Conservation (phyloP, 2,329 filamentous ascomycete species). For the Pseudogymnoascus sp. region DNA sequence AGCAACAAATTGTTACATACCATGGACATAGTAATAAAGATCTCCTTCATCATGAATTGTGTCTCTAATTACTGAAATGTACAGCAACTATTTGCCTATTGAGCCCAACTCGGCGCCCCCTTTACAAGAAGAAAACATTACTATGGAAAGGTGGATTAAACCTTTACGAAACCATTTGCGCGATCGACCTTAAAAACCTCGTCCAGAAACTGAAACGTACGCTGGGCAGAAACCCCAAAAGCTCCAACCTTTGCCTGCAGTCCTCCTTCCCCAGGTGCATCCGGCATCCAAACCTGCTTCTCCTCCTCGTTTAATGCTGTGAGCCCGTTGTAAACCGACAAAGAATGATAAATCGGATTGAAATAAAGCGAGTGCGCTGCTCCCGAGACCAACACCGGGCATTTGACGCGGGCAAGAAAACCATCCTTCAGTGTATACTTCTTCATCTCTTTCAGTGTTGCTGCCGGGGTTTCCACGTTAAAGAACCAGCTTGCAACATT, state of each 20-base stretch:
- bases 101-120: neutral
- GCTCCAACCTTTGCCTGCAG: constrained; percentile 25
- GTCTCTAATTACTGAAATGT: neutral
- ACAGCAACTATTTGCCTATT: neutral
- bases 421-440: constrained; percentile 14
- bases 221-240: constrained; percentile 12
- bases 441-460: constrained; percentile 18
- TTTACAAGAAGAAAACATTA: neutral
- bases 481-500: constrained; percentile 16
- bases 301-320: constrained; percentile 16
- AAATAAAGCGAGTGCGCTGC: constrained; percentile 20
- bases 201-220: constrained; percentile 13
- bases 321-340: constrained; percentile 15
- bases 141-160: neutral
- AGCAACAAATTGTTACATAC: neutral
- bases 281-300: constrained; percentile 22
- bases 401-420: constrained; percentile 18
- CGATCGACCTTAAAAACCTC: constrained; percentile 12
- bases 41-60: neutral
- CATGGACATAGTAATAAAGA: neutral
- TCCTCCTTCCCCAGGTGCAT: constrained; percentile 19
- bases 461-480: constrained; percentile 16
- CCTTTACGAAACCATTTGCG: neutral
- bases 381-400: constrained; percentile 22
- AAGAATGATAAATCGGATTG: constrained; percentile 14